Base-by-base conservation (phyloP, 2,329 filamentous ascomycete species). In the Pseudocercospora musae region DNA sequence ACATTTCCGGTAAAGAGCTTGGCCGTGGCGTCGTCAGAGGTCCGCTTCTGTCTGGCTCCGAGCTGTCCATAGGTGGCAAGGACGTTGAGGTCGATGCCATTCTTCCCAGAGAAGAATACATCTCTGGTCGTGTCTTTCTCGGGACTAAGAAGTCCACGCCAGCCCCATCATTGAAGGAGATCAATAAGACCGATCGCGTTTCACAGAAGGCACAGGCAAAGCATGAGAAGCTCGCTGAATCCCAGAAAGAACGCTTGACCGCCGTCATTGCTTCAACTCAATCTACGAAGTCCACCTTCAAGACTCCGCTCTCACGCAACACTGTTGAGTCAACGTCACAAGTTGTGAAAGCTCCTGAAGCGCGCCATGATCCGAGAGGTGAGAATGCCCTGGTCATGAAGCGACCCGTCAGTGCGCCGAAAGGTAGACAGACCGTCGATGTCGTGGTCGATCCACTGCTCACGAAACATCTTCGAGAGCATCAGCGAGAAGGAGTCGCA, bases 381-480 rank as follows among this genome's bases (percentile, higher is more conserved):
- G 78, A 82, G 5, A 84, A 83, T 48, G 87, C 88, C 1, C 74
- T 91, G 27, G 81, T 91, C 4, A 90, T 91, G 88, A 86, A 84
- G 70, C 78, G 86, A 29, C 87, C 86, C 1, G 29, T 20, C 5
- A 77, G 76, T 11, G 80, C 80, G 52, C 84, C 85, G 0, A 82
- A 81, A 62, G 87, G 86, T 0, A 89, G 87, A 70, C 83, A 85
- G 57, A 79, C 89, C 54, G 87, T 91, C 1, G 89, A 91, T 73
- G 88, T 91, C 1, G 88, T 91, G 0, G 81, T 91, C 2, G 89
- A 91, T 73, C 89, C 89, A 1, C 75, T 89, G 10, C 72, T 91
- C 15, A 78, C 80, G 7, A 86, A 84, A 65, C 82, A 86, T 67
- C 77, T 91, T 8, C 83, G 88, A 27, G 83, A 85, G 11, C 89